These are phyloP conservation scores for Austroboletus novae-zelandiae DNA, from an alignment of 1,284 basidiomycete species.

Conservation along the genomic window DNA sequence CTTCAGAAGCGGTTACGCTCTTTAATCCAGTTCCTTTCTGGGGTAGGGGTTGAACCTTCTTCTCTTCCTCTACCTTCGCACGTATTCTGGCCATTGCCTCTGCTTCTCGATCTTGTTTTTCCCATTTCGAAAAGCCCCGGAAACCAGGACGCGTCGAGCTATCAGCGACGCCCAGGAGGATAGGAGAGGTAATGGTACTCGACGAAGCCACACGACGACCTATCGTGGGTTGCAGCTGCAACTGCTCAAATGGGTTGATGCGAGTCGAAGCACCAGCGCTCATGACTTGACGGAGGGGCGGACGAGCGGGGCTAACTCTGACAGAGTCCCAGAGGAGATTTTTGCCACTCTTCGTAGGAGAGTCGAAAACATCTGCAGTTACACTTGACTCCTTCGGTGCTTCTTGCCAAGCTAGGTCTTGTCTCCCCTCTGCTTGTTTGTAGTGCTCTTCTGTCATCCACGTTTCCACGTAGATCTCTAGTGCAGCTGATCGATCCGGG, in stretches of 20 bases:
- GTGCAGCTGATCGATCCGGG: constrained; percentile 61
- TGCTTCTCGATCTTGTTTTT: constrained; percentile 78
- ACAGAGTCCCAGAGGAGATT: constrained; percentile 46
- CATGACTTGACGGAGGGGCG: constrained; percentile 45
- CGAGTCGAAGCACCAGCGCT: constrained; percentile 40
- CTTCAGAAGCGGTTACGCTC: constrained; percentile 25
- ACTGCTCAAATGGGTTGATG: constrained; percentile 38
- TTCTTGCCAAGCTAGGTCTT: constrained; percentile 69
- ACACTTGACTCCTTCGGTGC: constrained; percentile 40
- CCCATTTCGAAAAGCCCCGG: constrained; percentile 71
- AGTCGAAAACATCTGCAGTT: constrained; percentile 36
- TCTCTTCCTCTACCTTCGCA: constrained; percentile 45
- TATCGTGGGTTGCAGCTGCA: constrained; percentile 25
- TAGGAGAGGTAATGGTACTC: constrained; percentile 20
- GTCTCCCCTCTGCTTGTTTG: constrained; percentile 56
- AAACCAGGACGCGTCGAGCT: constrained; percentile 51
- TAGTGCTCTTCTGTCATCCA: constrained; percentile 78
- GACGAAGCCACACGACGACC: constrained; percentile 42
- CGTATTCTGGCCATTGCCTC: constrained; percentile 68
- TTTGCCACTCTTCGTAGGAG: constrained; percentile 42
- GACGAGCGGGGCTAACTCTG: constrained; percentile 36
- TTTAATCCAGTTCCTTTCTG: constrained; percentile 13
- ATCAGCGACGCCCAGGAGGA: constrained; percentile 41
- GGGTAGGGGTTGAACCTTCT: constrained; percentile 27
- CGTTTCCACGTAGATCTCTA: constrained; percentile 68